Evolutionary conservation across 257 asterid genomes (phyloP).

Genomic region (Mentha longifolia): DNA sequence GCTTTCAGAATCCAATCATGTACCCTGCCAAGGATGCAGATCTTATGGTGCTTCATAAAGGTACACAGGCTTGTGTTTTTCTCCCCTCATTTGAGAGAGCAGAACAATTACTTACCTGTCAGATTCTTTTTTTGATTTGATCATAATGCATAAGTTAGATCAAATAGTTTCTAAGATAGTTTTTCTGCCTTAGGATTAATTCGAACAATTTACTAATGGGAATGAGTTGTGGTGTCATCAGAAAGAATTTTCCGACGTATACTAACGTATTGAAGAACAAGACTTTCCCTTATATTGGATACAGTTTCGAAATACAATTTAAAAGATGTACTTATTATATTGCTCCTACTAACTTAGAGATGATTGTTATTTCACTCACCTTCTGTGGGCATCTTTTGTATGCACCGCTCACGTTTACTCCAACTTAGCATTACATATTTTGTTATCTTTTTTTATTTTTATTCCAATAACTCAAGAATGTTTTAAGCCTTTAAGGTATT

Average conservation of each 20-base stretch:
- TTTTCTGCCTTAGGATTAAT: background rate
- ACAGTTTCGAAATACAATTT: background rate
- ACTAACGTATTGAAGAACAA: background rate
- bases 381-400: no score
- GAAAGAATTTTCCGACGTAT: background rate
- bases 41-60: constrained; percentile 62
- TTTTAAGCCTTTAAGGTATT: no score
- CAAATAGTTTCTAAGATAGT: background rate
- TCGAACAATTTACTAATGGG: background rate
- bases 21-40: constrained; percentile 53
- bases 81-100: constrained; percentile 26
- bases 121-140: no score
- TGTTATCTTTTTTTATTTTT: no score
- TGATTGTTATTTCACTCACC: no score
- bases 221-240: background rate
- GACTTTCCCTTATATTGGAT: background rate
- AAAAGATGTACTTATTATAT: background rate
- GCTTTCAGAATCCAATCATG: constrained; percentile 57
- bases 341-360: background rate
- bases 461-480: no score
- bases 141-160: no score
- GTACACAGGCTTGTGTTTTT: constrained; percentile 42
- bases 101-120: background rate
- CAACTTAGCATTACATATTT: no score
- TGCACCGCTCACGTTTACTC: no score